Percentiles rank a stretch among this genome's conserved stretches.
These are phyloP conservation scores for Prototheca wickerhamii DNA, from an alignment of 163 green algal species.

Conservation along the genomic window DNA sequence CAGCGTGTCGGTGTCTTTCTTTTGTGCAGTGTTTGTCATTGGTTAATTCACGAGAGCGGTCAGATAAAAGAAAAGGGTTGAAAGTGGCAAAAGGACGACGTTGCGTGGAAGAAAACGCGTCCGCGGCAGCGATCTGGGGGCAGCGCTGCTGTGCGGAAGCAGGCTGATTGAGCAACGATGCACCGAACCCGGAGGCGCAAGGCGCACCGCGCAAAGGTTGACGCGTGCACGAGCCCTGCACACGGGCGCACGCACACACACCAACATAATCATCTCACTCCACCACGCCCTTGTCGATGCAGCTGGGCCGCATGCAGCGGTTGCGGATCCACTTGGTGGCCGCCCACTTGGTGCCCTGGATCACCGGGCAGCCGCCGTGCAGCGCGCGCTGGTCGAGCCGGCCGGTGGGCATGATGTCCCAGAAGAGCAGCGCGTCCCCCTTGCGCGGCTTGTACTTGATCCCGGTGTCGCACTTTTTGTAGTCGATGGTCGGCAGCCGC, in stretches of 20 bases:
- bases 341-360: slow-evolving; percentile 46
- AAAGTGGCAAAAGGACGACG: too few species aligned
- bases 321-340: slow-evolving; percentile 45
- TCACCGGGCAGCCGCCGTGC: slow-evolving; percentile 55
- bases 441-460: slow-evolving; percentile 39
- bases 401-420: slow-evolving; percentile 33
- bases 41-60: too few species aligned
- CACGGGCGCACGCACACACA: not conserved
- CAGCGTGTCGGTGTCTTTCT: not conserved
- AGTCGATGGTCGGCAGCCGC: slow-evolving; percentile 35
- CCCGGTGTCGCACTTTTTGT: slow-evolving; percentile 39
- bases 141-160: too few species aligned
- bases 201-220: too few species aligned
- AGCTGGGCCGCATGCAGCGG: slow-evolving; percentile 13
- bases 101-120: too few species aligned
- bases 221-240: too few species aligned
- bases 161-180: too few species aligned
- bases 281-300: not conserved
- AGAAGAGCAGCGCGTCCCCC: slow-evolving; percentile 62
- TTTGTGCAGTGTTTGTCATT: not conserved
- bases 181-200: too few species aligned
- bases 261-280: not conserved
- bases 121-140: too few species aligned
- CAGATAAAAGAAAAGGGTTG: too few species aligned
- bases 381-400: slow-evolving; percentile 39